Conservation (phyloP, 2,329 filamentous ascomycete species). For the Paecilomyces sp. region DNA sequence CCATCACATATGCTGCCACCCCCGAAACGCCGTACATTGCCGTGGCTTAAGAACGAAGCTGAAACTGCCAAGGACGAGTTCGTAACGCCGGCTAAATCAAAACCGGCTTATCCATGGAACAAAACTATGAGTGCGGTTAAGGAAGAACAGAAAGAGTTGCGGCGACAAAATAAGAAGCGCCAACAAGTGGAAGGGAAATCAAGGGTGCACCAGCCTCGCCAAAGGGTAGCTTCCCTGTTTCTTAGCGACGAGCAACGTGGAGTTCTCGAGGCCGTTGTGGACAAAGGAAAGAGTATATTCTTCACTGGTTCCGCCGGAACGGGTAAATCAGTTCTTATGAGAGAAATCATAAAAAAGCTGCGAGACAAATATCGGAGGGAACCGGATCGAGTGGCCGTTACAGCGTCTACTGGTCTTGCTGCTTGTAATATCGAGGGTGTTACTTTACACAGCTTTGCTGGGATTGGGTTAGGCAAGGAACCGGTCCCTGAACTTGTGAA, state of each 20-base stretch:
- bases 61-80: conserved; percentile 16
- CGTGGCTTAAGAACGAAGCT: conserved; percentile 44
- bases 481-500: conserved; percentile 70
- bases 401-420: conserved; percentile 89
- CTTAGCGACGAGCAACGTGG: conserved; percentile 81
- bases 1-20: conserved; percentile 36
- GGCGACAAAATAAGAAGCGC: conserved; percentile 53
- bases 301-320: conserved; percentile 96
- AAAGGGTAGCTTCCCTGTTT: conserved; percentile 52
- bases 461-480: conserved; percentile 93
- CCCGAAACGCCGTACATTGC: conserved; percentile 59
- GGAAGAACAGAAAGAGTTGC: conserved; percentile 66
- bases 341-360: conserved; percentile 77
- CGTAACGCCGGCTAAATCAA: conserved; percentile 40
- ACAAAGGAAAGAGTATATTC: conserved; percentile 81
- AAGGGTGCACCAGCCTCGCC: conserved; percentile 27
- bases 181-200: conserved; percentile 36
- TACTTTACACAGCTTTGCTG: conserved; percentile 91
- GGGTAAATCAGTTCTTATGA: conserved; percentile 92
- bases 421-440: conserved; percentile 96
- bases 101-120: conserved; percentile 56
- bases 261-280: conserved; percentile 74
- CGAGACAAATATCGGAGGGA: conserved; percentile 70
- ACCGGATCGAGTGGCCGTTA: conserved; percentile 81
- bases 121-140: conserved; percentile 67